Evolutionary conservation across 2,329 filamentous ascomycete species (phyloP).

Genomic region (Apiospora phragmitis): DNA sequence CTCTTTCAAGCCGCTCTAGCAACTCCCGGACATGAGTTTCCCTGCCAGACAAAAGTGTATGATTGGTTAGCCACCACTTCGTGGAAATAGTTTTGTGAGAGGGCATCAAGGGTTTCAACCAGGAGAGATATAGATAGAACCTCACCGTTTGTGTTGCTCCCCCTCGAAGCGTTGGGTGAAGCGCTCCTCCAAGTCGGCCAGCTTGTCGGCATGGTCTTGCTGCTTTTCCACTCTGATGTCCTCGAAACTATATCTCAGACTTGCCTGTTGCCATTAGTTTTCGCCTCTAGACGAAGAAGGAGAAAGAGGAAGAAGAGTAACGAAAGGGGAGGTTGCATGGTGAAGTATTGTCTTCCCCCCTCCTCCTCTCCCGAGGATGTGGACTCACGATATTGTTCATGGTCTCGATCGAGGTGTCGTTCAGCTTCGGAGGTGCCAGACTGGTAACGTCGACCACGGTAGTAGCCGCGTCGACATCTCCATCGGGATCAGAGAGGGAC

Average conservation of each 20-base stretch:
- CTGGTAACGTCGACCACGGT: not conserved
- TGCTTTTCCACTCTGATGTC: not conserved
- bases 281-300: not conserved
- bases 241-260: not conserved
- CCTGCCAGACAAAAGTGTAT: not conserved
- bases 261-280: not conserved
- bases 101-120: not conserved
- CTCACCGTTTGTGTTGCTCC: conserved; percentile 11
- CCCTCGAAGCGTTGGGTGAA: conserved; percentile 7
- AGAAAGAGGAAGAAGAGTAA: not conserved
- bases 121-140: not conserved
- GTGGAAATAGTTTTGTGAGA: too few relatives aligned
- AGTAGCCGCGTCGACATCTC: not conserved
- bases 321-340: not conserved
- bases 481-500: not conserved
- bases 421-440: not conserved
- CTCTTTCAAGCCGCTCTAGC: conserved; percentile 9
- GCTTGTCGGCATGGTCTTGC: not conserved
- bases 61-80: not conserved
- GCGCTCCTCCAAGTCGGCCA: not conserved
- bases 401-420: not conserved
- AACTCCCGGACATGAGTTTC: not conserved
- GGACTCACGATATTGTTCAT: not conserved
- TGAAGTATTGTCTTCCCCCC: not conserved
- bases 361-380: too few relatives aligned